A percentile compares a stretch with the other conserved stretches of the same genome.
These are phyloP conservation scores for Pestalotiopsis sp. DNA, from an alignment of 2,329 filamentous ascomycete species.

Conservation along the genomic window DNA sequence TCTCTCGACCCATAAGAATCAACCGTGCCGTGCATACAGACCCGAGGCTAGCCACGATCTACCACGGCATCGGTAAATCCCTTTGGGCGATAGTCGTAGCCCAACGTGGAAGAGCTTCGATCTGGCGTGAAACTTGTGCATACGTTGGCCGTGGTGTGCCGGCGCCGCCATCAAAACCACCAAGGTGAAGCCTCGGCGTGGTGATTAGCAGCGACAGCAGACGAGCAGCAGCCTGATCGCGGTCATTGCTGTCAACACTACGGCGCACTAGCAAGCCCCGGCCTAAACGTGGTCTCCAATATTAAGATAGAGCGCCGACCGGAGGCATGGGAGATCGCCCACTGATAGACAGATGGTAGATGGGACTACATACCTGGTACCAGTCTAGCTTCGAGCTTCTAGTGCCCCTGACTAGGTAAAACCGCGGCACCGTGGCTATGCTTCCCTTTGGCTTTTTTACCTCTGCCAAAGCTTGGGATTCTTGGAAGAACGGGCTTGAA, in stretches of 20 bases:
- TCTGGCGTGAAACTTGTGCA: slow-evolving; percentile 8
- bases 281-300: neutral
- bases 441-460: neutral
- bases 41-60: neutral
- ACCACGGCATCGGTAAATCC: neutral
- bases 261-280: neutral
- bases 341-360: neutral
- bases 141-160: neutral
- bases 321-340: neutral
- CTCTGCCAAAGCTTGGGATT: neutral
- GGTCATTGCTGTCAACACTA: neutral
- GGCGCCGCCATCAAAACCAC: neutral
- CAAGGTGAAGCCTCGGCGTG: too few relatives aligned
- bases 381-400: neutral
- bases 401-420: slow-evolving; percentile 9
- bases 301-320: slow-evolving; percentile 3
- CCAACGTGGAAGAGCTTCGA: neutral
- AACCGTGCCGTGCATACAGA: neutral
- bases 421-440: slow-evolving; percentile 1
- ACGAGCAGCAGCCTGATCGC: too few relatives aligned
- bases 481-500: neutral
- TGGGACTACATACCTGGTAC: neutral
- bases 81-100: neutral
- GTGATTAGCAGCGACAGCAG: too few relatives aligned
- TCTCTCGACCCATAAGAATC: neutral